phyloP scores from a whole-genome alignment of 805 yeast species.

The Yarrowia alimentaria region DNA sequence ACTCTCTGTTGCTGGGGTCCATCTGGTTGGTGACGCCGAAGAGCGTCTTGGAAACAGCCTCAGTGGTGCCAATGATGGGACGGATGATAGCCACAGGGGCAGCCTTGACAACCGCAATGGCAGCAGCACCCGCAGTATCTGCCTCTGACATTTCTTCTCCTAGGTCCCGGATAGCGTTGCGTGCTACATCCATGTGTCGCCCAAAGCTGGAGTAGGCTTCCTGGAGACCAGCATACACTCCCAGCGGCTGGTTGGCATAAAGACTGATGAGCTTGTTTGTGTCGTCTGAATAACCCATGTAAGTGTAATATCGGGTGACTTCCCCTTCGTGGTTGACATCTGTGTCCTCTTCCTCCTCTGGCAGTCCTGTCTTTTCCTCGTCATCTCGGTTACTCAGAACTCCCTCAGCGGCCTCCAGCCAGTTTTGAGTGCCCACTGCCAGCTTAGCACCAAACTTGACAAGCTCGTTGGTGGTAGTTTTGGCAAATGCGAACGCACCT shows the following conservation, averaged over 20 bases:
- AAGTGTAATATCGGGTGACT: conserved; percentile 33
- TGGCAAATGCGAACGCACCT: conserved; percentile 72
- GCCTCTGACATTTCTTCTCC: conserved; percentile 64
- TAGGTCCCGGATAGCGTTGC: conserved; percentile 58
- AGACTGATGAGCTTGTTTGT: conserved; percentile 28
- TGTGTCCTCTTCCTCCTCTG: conserved; percentile 36
- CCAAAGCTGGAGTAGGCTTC: conserved; percentile 75
- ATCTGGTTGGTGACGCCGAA: conserved; percentile 81
- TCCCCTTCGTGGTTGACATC: conserved; percentile 27
- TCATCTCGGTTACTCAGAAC: conserved; percentile 82
- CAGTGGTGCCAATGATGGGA: conserved; percentile 91
- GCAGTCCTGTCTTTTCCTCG: conserved; percentile 52
- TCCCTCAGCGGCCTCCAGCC: conserved; percentile 72
- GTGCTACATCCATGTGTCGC: conserved; percentile 63
- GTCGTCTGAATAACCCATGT: conserved; percentile 30
- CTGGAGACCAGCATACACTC: conserved; percentile 65
- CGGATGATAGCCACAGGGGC: conserved; percentile 79
- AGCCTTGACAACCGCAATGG: conserved; percentile 64
- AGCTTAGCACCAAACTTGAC: conserved; percentile 78
- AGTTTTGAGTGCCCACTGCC: conserved; percentile 82
- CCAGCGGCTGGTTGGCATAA: conserved; percentile 81
- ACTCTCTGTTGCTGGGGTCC: conserved; percentile 60
- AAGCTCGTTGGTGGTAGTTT: conserved; percentile 75
- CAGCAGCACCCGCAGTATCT: conserved; percentile 50
- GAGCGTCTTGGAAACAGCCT: conserved; percentile 76